These are phyloP conservation scores for Cadophora sp. DNA, from an alignment of 2,329 filamentous ascomycete species.

Conservation along the genomic window DNA sequence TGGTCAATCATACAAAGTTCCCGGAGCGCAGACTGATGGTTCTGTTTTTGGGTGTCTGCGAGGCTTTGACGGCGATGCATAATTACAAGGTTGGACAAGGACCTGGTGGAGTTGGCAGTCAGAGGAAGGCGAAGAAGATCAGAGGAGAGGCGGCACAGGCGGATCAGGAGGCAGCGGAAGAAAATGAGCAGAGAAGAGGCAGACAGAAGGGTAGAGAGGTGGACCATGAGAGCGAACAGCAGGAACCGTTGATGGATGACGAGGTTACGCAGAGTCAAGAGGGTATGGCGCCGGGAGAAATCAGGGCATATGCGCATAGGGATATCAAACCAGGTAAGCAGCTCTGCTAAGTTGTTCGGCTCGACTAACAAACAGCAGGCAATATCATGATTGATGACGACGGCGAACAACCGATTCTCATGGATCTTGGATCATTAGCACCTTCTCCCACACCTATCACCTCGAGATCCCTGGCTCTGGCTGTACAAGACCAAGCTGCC, in stretches of 20 bases:
- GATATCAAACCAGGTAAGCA: slow-evolving; percentile 92
- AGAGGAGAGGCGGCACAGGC: slow-evolving; percentile 46
- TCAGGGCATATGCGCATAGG: slow-evolving; percentile 87
- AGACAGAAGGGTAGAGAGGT: slow-evolving; percentile 50
- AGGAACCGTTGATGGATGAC: slow-evolving; percentile 82
- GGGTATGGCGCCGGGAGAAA: slow-evolving; percentile 70
- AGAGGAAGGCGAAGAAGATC: slow-evolving; percentile 53
- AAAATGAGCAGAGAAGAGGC: slow-evolving; percentile 46
- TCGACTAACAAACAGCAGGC: slow-evolving; percentile 51
- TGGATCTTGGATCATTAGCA: slow-evolving; percentile 94
- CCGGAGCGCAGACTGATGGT: slow-evolving; percentile 88
- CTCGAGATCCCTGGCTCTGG: slow-evolving; percentile 52
- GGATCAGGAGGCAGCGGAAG: slow-evolving; percentile 50
- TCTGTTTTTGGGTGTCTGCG: slow-evolving; percentile 90
- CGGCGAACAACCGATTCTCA: slow-evolving; percentile 87
- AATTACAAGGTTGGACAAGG: slow-evolving; percentile 75
- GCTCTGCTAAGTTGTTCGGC: background rate
- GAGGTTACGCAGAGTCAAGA: slow-evolving; percentile 73
- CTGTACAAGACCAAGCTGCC: slow-evolving; percentile 62
- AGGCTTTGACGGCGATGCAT: slow-evolving; percentile 89
- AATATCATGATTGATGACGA: slow-evolving; percentile 99
- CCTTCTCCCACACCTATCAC: slow-evolving; percentile 71
- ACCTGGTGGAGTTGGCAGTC: slow-evolving; percentile 55
- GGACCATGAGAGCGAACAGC: slow-evolving; percentile 75
- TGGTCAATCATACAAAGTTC: slow-evolving; percentile 92